These are phyloP conservation scores for Cairneyella variabilis DNA, from an alignment of 495 filamentous ascomycete genomes.

Conservation along the genomic window DNA sequence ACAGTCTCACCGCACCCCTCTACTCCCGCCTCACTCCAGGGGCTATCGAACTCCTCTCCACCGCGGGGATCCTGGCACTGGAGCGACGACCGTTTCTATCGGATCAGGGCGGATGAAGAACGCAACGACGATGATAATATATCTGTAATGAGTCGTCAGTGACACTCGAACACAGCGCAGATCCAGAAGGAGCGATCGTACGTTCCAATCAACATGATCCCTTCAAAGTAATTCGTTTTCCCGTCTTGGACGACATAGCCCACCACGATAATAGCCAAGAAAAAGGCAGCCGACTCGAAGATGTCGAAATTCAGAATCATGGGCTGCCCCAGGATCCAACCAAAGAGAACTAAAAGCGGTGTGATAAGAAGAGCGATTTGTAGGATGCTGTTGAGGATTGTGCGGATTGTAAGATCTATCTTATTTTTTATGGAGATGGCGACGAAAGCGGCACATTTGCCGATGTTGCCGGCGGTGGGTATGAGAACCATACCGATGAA, in stretches of 20 bases:
- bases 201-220: conserved; percentile 13
- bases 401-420: conserved; percentile 2
- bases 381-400: conserved; percentile 4
- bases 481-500: conserved; percentile 9
- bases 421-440: background rate
- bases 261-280: conserved; percentile 32
- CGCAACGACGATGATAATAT: conserved; percentile 5
- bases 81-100: background rate
- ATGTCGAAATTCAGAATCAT: conserved; percentile 35
- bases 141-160: background rate
- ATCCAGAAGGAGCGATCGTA: background rate
- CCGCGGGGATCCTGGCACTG: background rate
- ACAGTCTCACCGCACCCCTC: no score
- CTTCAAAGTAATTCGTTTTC: conserved; percentile 10
- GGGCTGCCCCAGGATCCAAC: conserved; percentile 33
- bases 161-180: background rate
- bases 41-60: no score
- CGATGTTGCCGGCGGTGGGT: background rate
- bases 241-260: conserved; percentile 14
- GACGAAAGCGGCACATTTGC: background rate
- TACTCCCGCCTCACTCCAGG: no score
- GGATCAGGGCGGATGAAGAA: conserved; percentile 7
- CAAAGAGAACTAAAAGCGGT: conserved; percentile 38
- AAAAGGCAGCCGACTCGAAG: conserved; percentile 36
- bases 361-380: conserved; percentile 30